Evolutionary conservation across 2,329 filamentous ascomycete species (phyloP), one percentile per base, ranked within the genome.

Genomic region (Colletotrichum destructivum): DNA sequence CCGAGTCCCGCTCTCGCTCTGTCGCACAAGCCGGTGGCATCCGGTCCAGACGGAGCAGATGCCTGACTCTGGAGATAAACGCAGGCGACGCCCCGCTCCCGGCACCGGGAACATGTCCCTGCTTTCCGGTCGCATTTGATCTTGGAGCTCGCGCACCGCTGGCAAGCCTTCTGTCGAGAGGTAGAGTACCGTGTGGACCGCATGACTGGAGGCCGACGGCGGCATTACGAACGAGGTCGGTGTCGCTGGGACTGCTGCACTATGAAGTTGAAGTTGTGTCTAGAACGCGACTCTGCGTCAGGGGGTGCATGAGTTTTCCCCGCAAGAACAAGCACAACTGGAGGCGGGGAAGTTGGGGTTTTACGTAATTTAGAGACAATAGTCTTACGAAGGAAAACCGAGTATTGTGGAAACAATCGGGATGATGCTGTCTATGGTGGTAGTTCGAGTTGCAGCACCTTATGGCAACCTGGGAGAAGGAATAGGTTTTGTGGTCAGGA

Each of bases 111-210:
- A 59, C 83, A 85, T 9, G 75, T 44, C 9, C 69, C 76, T 12
- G 72, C 46, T 56, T 75, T 78, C 57, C 81, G 81, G 74, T 85
- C 80, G 72, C 84, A 85, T 77, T 79, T 84, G 35, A 78, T 79
- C 71, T 84, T 85, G 60, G 82, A 79, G 16, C 66, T 47, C 1
- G 79, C 81, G 52, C 84, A 85, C 11, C 76, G 72, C 15, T 78
- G 78, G 65, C 83, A 85, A 47, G 80, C 80, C 63, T 83, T 84
- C 69, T 84, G 82, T 13, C 82, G 79, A 1, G 82, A 81, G 13
- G 75, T 76, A 21, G 81, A 74, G 71, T 84, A 84, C 75, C 81
- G 77, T 7, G 75, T 44, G 21, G 70, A 40, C 52, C 51, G 64
- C 64, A 71, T 69, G 8, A 13, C 42, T 52, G 26, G 54, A 35